Base-by-base conservation (phyloP, 331 rosid species). In the Erythrophleum ivorense region DNA sequence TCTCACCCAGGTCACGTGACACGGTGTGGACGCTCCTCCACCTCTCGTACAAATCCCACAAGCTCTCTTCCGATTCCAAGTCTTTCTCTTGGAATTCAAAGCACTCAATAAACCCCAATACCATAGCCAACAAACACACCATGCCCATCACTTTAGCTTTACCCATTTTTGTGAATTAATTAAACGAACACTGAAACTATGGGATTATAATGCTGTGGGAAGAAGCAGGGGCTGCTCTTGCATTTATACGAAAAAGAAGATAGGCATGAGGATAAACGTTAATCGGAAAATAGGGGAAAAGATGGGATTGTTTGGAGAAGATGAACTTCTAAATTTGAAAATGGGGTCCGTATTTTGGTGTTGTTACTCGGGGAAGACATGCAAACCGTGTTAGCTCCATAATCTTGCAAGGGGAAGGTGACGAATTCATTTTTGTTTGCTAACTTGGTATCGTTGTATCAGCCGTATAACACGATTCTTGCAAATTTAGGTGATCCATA, bases 1-100 rank as follows among this genome's bases (percentile, higher is more conserved):
- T 69, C 36, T 71, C 78, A 0, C 41, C 34, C 13, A n/a, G 73
- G 53, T 71, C 83, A 11, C 10, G 54, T 33, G 83, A 46, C 31
- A 72, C 83, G 1, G 78, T 71, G 73, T 59, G 78, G 6, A 45
- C 40, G 9, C 65, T 80, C 33, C 78, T 58, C 83, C 83, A 71
- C 52, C 78, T 71, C 78, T 71, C 67, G 24, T 67, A 78, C 66
- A 78, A 38, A n/a, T 52, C 73, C 78, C 79, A 62, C 0, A 72
- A n/a, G 16, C 67, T 73, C 73, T 73, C 65, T 2, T 80, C 79
- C 0, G 74, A 72, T 16, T 29, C 79, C 43, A 80, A 60, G 9
- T 73, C 79, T 58, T 60, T 67, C 66, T 73, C 84, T 9, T 72
- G 64, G 63, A 60, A 62, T 16, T 80, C 74, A 4, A 80, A 60